Base-by-base conservation (phyloP, 2,329 filamentous ascomycete genomes). In the Metarhizium humberi region DNA sequence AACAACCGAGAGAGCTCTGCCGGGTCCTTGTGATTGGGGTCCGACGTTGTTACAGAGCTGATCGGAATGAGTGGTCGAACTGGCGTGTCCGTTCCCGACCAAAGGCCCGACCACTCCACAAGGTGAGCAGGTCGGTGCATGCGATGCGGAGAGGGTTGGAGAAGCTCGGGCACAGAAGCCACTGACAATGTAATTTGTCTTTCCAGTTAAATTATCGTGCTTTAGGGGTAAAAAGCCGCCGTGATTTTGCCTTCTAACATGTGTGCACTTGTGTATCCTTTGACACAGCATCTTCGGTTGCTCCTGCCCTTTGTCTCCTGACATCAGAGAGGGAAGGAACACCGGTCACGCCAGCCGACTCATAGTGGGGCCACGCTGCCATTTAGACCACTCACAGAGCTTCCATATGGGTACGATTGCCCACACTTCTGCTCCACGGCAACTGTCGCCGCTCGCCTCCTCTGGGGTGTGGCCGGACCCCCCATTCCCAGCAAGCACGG, bases 51-150 rank as follows among this genome's bases (percentile, higher is more conserved):
- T 29, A 7, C n/a, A 25, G 7, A 7, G 20, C 20, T 46, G 43
- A 46, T 46, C 43, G 51, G 51, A 29, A 47, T 6, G 34, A 29
- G 50, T 52, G 50, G 40, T 32, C 10, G 6, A 45, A 45, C 36
- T 52, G 50, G 50, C 25, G 20, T 20, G 42, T 53, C 51, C 51
- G 42, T 48, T 40, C 18, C 51, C 51, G 51, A 40, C 43, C 25
- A 25, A 25, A 25, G 25, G 4, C 25, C 25, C 25, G 25, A 46
- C 29, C 8, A 50, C 25, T 20, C 29, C 47, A 50, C 47, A 50
- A 32, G 5, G 29, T 50, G 47, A 53, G 51, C 30, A 16, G 38
- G 51, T 47, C 51, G 51, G 51, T 4, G 16, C 13, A 4, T 38
- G 14, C 16, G 40, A 30, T 52, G 38, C 50, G 20, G 38, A 43